Base-by-base conservation (phyloP, 257 asterid species). In the Solanum chiquidenum region DNA sequence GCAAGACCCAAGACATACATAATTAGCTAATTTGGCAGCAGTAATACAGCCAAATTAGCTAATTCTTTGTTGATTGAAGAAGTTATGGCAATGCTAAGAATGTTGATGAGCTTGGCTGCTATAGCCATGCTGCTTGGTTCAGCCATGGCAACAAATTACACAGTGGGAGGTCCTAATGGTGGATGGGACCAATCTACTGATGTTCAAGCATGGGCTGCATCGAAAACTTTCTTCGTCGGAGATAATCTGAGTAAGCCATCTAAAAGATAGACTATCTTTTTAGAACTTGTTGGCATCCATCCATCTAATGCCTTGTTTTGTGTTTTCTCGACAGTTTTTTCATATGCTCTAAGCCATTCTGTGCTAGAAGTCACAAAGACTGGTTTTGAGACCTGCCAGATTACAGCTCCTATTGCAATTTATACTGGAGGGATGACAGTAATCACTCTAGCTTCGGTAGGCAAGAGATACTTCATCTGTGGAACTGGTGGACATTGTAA, bases 401-500 rank as follows among this genome's bases (percentile, higher is more conserved):
- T 90, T 5, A 89, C 87, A 85, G 92, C 71, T 87, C 94, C 98
- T 2, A 3, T 92, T 9, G 84, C 80, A 79, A 90, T 92, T 20
- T 37, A 64, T 84, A 83, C 89, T 49, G 95, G 96, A 34, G 98
- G 98, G 42, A 11, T 27, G 74, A 86, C 95, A 8, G 86, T 77
- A 76, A 75, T 95, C 23, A 46, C 94, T 69, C 95, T 94, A 64
- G 66, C 93, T 11, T 49, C 98, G 89, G 60, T 92, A 9, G 98
- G 98, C 80, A 90, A 82, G 88, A 87, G 94, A 64, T 95, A 94
- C 93, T 96, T 93, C 91, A 91, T 93, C 55, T 94, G 98, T 88
- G 93, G 94, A 37, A 88, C 92, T 64, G 88, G 77, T 10, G 94
- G 93, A 0, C 98, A 95, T 90, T 96, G 98, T 93, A 74, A 88